A percentile compares a stretch with the other conserved stretches of the same genome.
Conservation (phyloP, 2,329 filamentous ascomycete species). For the Coniochaeta prunicola region DNA sequence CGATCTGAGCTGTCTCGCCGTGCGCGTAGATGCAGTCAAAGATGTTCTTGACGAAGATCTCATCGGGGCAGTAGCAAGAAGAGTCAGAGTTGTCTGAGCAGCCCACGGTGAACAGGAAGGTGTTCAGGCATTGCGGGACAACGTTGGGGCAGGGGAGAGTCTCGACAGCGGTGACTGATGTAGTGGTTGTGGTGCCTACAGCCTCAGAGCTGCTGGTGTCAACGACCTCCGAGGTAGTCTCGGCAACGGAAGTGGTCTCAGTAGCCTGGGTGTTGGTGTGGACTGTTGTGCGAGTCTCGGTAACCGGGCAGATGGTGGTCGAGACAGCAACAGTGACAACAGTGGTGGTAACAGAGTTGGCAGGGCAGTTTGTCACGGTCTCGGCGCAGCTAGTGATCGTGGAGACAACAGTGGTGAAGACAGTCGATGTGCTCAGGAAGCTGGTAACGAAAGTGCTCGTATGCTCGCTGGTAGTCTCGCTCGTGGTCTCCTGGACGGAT, state of each 20-base stretch:
- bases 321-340: slow-evolving; percentile 35
- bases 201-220: background rate
- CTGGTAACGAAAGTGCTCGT: slow-evolving; percentile 8
- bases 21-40: slow-evolving; percentile 76
- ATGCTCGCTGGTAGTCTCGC: slow-evolving; percentile 6
- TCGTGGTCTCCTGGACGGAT: background rate
- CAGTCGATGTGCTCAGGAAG: slow-evolving; percentile 18
- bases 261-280: slow-evolving; percentile 7
- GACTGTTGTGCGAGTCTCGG: slow-evolving; percentile 38
- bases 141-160: slow-evolving; percentile 57
- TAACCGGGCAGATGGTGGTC: slow-evolving; percentile 56
- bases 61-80: slow-evolving; percentile 79
- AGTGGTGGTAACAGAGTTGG: slow-evolving; percentile 28
- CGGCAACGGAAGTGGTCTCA: slow-evolving; percentile 6
- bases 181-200: slow-evolving; percentile 15
- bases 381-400: slow-evolving; percentile 44
- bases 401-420: slow-evolving; percentile 40
- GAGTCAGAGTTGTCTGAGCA: slow-evolving; percentile 81
- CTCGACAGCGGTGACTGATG: slow-evolving; percentile 27
- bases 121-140: slow-evolving; percentile 85
- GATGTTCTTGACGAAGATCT: slow-evolving; percentile 69
- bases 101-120: slow-evolving; percentile 67
- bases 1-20: slow-evolving; percentile 57
- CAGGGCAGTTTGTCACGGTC: slow-evolving; percentile 29
- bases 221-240: background rate